Evolutionary conservation across 2,329 filamentous ascomycete genomes (phyloP).

Genomic region (Septoria linicola): DNA sequence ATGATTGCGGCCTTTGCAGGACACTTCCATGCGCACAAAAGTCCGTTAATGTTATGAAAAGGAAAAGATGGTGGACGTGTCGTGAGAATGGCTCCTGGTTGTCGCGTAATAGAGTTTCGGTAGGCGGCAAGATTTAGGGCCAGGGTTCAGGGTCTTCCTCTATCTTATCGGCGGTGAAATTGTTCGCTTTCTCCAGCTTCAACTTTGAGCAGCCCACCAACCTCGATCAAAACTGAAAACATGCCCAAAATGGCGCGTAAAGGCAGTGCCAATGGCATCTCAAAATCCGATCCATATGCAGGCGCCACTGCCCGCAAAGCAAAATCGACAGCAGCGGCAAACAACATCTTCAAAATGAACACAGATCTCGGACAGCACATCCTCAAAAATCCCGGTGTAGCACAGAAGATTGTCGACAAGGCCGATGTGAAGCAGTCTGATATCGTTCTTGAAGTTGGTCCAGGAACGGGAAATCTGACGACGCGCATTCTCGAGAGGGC

Average conservation of each 20-base stretch:
- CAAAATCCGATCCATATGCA: slow-evolving; percentile 46
- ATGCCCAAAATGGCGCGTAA: slow-evolving; percentile 48
- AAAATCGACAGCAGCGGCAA: slow-evolving; percentile 48
- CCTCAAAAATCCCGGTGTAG: slow-evolving; percentile 85
- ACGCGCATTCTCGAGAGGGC: slow-evolving; percentile 85
- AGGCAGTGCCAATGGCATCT: slow-evolving; percentile 34
- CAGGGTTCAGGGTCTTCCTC: too few species aligned
- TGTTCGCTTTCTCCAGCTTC: too few species aligned
- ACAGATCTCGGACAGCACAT: slow-evolving; percentile 88
- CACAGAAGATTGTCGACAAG: slow-evolving; percentile 80
- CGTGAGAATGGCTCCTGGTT: too few species aligned
- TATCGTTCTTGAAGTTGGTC: slow-evolving; percentile 86
- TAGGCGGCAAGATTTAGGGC: too few species aligned
- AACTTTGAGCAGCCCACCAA: too few species aligned
- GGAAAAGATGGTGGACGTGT: too few species aligned
- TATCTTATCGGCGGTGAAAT: too few species aligned
- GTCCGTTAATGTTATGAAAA: too few species aligned
- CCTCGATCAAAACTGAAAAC: not conserved
- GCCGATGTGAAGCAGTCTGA: slow-evolving; percentile 86
- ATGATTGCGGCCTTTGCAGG: too few species aligned
- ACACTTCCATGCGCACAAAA: too few species aligned
- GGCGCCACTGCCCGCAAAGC: slow-evolving; percentile 47
- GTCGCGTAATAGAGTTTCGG: too few species aligned
- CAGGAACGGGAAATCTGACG: slow-evolving; percentile 85
- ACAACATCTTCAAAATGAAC: slow-evolving; percentile 98